Evolutionary conservation across 139 green algal genomes (phyloP), one percentile per base, ranked within the genome.

Genomic region (Tetraselmis striata): DNA sequence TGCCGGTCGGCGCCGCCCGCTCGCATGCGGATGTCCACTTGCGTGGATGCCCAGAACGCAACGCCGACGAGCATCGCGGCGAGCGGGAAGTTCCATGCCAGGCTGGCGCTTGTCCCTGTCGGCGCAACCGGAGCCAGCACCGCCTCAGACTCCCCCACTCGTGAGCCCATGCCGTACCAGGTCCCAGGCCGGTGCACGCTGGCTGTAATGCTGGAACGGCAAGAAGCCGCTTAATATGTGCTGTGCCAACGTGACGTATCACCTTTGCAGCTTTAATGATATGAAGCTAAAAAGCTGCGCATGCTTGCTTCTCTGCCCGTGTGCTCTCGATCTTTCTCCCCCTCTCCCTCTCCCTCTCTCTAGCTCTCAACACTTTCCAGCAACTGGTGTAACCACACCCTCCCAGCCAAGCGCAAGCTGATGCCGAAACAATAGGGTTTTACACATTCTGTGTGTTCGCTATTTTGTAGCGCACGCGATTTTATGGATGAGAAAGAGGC

Each of bases 91-190:
- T 91, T 91, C 1, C 81, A 75, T 31, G 78, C 75, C 28, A 87
- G 31, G 31, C 28, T 82, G 1, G 75, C n/a, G 83, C 84, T 90
- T 1, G 84, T 89, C 29, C 78, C 88, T 91, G 85, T 76, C 76
- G 2, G 26, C 2, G 23, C 59, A 0, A 59, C 27, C 29, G 26
- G 2, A 23, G 59, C 2, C 58, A 29, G 67, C 30, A 2, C 1
- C 26, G n/a, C 27, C 23, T 59, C 45, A 67, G 45, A 67, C 45
- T 18, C 45, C 45, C 18, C 11, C 45, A 67, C 45, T 67, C 45
- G 45, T 67, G n/a, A n/a, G n/a, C n/a, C n/a, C n/a, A n/a, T n/a
- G n/a, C n/a, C n/a, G n/a, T n/a, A n/a, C n/a, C n/a, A n/a, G n/a
- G n/a, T n/a, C n/a, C n/a, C n/a, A n/a, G n/a, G n/a, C n/a, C n/a